Percentiles rank a stretch among this genome's conserved stretches.
These are phyloP conservation scores for Pichia sp. DNA, from an alignment of 1,139 yeast genomes.

Conservation along the genomic window DNA sequence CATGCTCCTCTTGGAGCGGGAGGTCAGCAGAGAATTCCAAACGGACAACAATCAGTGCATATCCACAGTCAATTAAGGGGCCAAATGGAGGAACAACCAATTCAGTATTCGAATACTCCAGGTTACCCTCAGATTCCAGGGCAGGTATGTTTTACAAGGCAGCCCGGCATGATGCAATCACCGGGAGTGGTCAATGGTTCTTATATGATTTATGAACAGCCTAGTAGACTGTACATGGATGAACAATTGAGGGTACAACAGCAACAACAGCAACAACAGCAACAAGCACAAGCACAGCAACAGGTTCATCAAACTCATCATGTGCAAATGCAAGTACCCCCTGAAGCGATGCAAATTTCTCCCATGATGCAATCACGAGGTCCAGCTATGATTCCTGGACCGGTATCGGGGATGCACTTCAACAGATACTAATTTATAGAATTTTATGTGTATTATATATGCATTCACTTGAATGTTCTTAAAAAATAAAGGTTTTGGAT, in stretches of 20 bases:
- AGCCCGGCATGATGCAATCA: neutral
- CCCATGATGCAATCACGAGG: neutral
- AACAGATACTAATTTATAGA: neutral
- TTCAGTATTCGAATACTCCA: neutral
- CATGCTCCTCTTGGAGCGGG: neutral
- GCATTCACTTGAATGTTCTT: neutral
- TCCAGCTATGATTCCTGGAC: neutral
- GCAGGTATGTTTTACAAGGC: neutral
- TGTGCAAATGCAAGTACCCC: constrained; percentile 1
- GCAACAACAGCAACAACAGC: neutral
- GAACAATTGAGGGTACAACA: neutral
- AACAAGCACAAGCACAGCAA: neutral
- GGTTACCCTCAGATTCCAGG: neutral
- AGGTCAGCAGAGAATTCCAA: neutral
- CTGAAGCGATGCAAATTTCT: neutral
- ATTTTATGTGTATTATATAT: neutral
- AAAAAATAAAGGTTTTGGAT: no score
- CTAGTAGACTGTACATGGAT: neutral
- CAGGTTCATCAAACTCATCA: neutral
- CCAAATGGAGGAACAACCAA: neutral
- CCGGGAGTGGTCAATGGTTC: neutral
- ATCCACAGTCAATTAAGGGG: neutral
- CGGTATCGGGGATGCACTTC: neutral
- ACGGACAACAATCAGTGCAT: neutral
- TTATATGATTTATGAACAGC: neutral